Base-by-base conservation (phyloP, 2,329 filamentous ascomycete species). In the Zasmidium cellare region DNA sequence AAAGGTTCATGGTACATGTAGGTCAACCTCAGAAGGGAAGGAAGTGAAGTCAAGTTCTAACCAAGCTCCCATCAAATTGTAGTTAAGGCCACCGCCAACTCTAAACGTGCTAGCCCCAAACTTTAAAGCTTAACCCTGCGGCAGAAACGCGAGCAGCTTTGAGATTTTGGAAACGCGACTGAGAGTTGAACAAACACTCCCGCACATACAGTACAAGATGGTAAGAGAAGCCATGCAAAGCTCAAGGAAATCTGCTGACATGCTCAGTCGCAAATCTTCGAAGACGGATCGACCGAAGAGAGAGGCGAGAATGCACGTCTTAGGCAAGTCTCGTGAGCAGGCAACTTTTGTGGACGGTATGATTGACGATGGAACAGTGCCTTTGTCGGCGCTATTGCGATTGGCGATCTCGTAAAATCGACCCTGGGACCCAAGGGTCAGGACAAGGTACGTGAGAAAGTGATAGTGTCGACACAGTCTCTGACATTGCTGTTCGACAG, bases 381-480 rank as follows among this genome's bases (percentile, higher is more conserved):
- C 65, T 99, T 99, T 72, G 93, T 99, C 56, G 94, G 94, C 69
- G 94, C 94, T 74, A 99, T 99, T 72, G 94, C 94, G 56, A 94
- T 99, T 48, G 94, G 94, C 54, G 94, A 99, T 71, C 79, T 99
- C 67, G 94, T 99, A 54, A 99, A 99, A 84, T 96, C 91, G 76
- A 97, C 94, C 11, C 80, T 99, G 31, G 94, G 94, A 6, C 94
- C 94, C 38, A 97, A 97, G 81, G 94, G 94, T 68, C 97, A 97
- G 92, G 94, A 97, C 82, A 97, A 96, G 82, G 96, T 96, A 45
- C 31, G 62, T 23, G 18, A 20, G 9, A 96, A 96, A 20, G 85
- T 96, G 91, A 76, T 97, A 44, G 9, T 18, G n/a, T 80, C 97
- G 38, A 92, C 92, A 9, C 92, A 93, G 45, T 96, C 82, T 96